Evolutionary conservation across 192 early-diverging fungal genomes (phyloP), one percentile per base, ranked within the genome.

Genomic region (Umbelopsis sp.): DNA sequence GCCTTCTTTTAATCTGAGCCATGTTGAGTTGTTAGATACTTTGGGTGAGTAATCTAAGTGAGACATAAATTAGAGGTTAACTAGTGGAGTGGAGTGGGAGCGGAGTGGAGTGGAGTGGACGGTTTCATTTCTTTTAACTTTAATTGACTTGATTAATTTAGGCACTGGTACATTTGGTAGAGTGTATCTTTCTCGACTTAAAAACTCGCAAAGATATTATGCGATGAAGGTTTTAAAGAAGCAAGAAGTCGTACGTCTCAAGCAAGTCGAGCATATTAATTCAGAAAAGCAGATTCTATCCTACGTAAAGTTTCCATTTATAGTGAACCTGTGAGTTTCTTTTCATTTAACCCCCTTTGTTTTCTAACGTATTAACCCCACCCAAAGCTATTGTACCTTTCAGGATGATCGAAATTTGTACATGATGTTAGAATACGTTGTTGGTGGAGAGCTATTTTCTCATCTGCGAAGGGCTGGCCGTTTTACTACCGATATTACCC

Each of bases 101-200:
- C 3, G 4, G 45, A 47, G n/a, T 49, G 4, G 47, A 51, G 44
- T 21, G 66, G 51, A 68, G 34, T 32, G 24, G 49, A 24, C 45
- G n/a, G 26, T 52, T 34, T 66, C 45, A 17, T 31, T 43, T 22
- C 10, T 24, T 21, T 29, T 24, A 41, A 11, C n/a, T 11, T 41
- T 41, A 41, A 22, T 65, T 66, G 21, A 70, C 44, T 45, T 45
- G 24, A 31, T 67, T n/a, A 22, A 14, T 50, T 41, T 89, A 94
- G 96, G 97, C 26, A 98, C 97, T 9, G 97, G 97, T 47, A 98
- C 97, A 44, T 98, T 98, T 83, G 97, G 96, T 2, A 84, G 97
- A 38, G 97, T 99, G 14, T 96, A 95, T 77, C 86, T 99, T 43
- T 87, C 92, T 32, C 89, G 91, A 76, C 94, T 90, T 78, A 82